These are phyloP conservation scores for Truncatella angustata DNA, from an alignment of 2,329 filamentous ascomycete species.

Conservation along the genomic window DNA sequence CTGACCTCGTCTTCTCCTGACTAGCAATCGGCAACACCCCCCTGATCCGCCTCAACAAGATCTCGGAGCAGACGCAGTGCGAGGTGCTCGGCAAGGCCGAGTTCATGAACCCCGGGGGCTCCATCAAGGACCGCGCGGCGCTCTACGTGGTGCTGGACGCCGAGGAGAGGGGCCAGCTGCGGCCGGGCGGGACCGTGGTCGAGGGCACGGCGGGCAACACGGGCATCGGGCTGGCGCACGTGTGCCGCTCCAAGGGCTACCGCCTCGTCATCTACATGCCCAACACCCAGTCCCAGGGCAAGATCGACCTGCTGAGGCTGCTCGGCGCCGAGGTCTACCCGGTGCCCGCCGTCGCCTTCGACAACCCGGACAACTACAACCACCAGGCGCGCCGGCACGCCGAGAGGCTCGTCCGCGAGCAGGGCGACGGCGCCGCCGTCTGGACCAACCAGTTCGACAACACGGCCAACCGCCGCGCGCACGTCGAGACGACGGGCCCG, in stretches of 20 bases:
- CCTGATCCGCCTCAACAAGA: conserved; percentile 81
- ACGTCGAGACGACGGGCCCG: conserved; percentile 94
- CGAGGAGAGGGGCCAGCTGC: conserved; percentile 80
- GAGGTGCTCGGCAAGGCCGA: conserved; percentile 95
- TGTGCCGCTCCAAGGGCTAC: conserved; percentile 90
- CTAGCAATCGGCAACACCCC: conserved; percentile 98
- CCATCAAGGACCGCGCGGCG: conserved; percentile 93
- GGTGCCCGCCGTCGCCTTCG: conserved; percentile 92
- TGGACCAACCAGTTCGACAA: conserved; percentile 99
- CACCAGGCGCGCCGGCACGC: conserved; percentile 91
- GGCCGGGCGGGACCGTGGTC: conserved; percentile 87
- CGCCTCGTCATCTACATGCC: conserved; percentile 99
- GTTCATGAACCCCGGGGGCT: conserved; percentile 97
- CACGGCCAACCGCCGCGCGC: conserved; percentile 85
- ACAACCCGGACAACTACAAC: conserved; percentile 96
- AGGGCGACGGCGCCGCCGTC: conserved; percentile 56
- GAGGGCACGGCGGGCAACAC: conserved; percentile 98
- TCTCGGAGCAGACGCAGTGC: conserved; percentile 90
- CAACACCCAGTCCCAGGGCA: conserved; percentile 96
- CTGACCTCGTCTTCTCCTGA: no score
- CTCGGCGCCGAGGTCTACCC: conserved; percentile 94
- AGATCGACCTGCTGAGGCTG: conserved; percentile 88
- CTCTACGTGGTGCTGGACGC: conserved; percentile 93
- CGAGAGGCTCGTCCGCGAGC: conserved; percentile 69
- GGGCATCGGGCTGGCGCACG: conserved; percentile 94